Evolutionary conservation across 2,329 filamentous ascomycete genomes (phyloP).

Genomic region (Hypomyces perniciosus): DNA sequence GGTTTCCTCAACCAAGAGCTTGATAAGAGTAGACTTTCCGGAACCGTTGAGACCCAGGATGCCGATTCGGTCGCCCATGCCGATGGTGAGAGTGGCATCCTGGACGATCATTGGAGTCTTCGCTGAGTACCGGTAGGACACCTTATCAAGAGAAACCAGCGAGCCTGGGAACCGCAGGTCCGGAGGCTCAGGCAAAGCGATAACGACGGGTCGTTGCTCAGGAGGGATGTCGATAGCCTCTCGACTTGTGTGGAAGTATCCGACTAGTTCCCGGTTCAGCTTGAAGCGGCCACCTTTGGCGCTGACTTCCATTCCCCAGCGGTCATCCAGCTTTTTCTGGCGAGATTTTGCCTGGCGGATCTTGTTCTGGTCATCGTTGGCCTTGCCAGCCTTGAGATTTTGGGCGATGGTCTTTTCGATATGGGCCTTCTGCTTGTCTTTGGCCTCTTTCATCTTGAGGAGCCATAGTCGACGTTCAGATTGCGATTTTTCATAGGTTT

Average conservation of each 20-base stretch:
- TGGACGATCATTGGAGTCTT: slow-evolving; percentile 42
- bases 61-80: slow-evolving; percentile 68
- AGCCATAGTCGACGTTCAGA: slow-evolving; percentile 63
- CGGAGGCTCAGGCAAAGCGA: slow-evolving; percentile 55
- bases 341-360: slow-evolving; percentile 78
- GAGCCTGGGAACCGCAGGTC: slow-evolving; percentile 71
- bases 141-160: slow-evolving; percentile 64
- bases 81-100: slow-evolving; percentile 61
- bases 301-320: slow-evolving; percentile 70
- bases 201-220: slow-evolving; percentile 52
- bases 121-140: slow-evolving; percentile 57
- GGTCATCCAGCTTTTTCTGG: slow-evolving; percentile 78
- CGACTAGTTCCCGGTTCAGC: slow-evolving; percentile 65
- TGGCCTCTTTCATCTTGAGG: slow-evolving; percentile 71
- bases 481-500: slow-evolving; percentile 63
- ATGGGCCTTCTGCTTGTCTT: slow-evolving; percentile 74
- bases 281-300: slow-evolving; percentile 72
- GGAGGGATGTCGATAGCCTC: slow-evolving; percentile 66
- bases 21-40: slow-evolving; percentile 75
- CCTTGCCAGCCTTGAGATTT: slow-evolving; percentile 69
- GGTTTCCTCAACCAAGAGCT: slow-evolving; percentile 57
- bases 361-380: slow-evolving; percentile 77
- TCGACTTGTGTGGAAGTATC: slow-evolving; percentile 52
- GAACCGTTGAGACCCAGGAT: slow-evolving; percentile 74
- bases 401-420: slow-evolving; percentile 72